Evolutionary conservation across 129 eudicot species (phyloP).

Genomic region (Rutidosis leptorrhynchoides): DNA sequence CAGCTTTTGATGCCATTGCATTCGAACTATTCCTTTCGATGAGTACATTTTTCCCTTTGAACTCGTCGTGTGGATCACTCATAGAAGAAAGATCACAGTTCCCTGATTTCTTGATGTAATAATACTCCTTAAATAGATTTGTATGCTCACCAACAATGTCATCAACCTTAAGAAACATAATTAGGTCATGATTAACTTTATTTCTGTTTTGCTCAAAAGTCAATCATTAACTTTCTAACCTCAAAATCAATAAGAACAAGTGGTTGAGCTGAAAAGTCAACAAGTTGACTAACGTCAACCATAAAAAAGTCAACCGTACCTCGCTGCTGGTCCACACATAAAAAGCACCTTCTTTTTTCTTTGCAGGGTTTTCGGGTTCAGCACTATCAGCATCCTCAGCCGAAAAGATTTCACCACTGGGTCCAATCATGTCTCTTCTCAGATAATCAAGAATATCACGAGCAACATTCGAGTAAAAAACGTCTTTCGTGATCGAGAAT

Average conservation of each 20-base stretch:
- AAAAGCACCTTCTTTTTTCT: constrained; percentile 93
- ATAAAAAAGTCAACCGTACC: too few species aligned
- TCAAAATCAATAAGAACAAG: neutral
- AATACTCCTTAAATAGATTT: constrained; percentile 64
- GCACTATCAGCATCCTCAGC: constrained; percentile 98
- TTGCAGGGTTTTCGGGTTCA: constrained; percentile 52
- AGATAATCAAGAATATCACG: constrained; percentile 87
- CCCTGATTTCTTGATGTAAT: constrained; percentile 68
- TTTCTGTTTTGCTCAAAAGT: neutral
- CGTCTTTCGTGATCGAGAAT: constrained; percentile 71
- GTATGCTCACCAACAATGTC: constrained; percentile 63
- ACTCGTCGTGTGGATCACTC: constrained; percentile 90
- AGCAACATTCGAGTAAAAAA: constrained; percentile 50
- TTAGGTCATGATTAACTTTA: too few species aligned
- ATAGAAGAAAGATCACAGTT: constrained; percentile 83
- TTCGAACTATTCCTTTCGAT: constrained; percentile 65
- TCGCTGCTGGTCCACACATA: constrained; percentile 71
- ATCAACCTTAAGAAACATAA: constrained; percentile 47
- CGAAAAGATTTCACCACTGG: too few species aligned
- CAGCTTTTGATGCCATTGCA: constrained; percentile 62
- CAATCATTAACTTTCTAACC: neutral
- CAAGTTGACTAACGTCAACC: too few species aligned
- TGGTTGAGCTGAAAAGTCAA: constrained; percentile 5
- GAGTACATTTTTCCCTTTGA: constrained; percentile 76
- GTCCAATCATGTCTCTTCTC: constrained; percentile 89